phyloP scores from a whole-genome alignment of 1,139 yeast genomes.

The Dujonia santamariae region DNA sequence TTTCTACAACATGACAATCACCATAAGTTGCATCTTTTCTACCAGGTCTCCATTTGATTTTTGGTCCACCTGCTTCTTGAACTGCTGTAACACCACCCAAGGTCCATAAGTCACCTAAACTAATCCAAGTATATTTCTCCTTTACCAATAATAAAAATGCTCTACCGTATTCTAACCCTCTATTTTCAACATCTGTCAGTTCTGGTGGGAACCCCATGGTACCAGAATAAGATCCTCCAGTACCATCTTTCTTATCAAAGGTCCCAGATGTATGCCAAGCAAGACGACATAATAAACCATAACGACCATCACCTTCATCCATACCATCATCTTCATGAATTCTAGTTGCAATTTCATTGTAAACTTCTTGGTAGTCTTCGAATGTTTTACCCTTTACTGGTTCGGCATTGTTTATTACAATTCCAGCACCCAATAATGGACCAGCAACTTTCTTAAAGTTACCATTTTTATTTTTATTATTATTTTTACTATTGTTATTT shows the following conservation, averaged over 20 bases:
- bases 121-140: constrained; percentile 67
- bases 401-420: constrained; percentile 20
- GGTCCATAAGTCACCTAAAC: constrained; percentile 87
- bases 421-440: constrained; percentile 20
- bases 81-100: constrained; percentile 82
- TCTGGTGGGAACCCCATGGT: constrained; percentile 75
- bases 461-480: constrained; percentile 11
- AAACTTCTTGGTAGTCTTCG: constrained; percentile 70
- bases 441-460: constrained; percentile 12
- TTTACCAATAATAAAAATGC: constrained; percentile 62
- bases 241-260: constrained; percentile 50
- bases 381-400: constrained; percentile 28
- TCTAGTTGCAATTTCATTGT: constrained; percentile 75
- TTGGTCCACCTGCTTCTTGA: constrained; percentile 87
- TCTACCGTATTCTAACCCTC: constrained; percentile 67
- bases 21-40: constrained; percentile 46
- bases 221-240: constrained; percentile 84
- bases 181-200: constrained; percentile 66
- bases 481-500: constrained; percentile 10
- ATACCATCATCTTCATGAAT: constrained; percentile 74
- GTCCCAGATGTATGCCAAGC: constrained; percentile 82
- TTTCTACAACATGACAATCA: constrained; percentile 46
- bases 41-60: constrained; percentile 85
- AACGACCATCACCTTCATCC: constrained; percentile 70
- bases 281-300: constrained; percentile 58